phyloP scores from a whole-genome alignment of 1,139 yeast species.

The Magnusiomyces clavatus region DNA sequence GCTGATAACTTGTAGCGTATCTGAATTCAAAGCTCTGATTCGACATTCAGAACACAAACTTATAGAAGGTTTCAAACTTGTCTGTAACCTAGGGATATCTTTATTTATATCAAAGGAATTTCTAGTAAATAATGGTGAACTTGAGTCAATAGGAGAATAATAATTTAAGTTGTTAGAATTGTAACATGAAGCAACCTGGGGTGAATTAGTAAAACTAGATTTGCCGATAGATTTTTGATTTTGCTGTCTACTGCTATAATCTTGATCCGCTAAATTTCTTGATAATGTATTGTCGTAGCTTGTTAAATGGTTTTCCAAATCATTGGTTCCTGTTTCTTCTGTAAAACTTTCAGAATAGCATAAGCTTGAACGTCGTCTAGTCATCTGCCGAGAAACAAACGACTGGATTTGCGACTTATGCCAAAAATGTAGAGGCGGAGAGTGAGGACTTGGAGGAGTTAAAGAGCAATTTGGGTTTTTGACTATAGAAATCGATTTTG shows the following conservation, averaged over 20 bases:
- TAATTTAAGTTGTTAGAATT: no score
- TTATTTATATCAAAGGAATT: no score
- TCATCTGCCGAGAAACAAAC: neutral
- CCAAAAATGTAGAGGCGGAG: conserved; percentile 1
- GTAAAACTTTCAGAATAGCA: conserved; percentile 13
- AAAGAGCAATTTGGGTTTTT: no score
- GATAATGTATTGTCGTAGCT: neutral
- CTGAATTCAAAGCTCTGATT: neutral
- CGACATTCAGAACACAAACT: neutral
- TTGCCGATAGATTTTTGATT: neutral
- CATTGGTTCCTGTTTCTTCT: neutral
- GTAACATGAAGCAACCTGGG: no score
- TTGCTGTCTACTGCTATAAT: neutral
- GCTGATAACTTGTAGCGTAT: neutral
- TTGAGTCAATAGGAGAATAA: no score
- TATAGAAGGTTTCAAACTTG: neutral
- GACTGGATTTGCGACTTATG: neutral
- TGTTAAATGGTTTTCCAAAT: conserved; percentile 5
- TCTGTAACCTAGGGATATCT: no score
- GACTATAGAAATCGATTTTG: no score
- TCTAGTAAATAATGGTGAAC: no score
- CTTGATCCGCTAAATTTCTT: neutral
- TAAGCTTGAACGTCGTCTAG: conserved; percentile 18
- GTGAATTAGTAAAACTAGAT: neutral
- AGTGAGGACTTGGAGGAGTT: neutral